phyloP scores from a whole-genome alignment of 164 flowering plant genomes.

The Malania oleifera region DNA sequence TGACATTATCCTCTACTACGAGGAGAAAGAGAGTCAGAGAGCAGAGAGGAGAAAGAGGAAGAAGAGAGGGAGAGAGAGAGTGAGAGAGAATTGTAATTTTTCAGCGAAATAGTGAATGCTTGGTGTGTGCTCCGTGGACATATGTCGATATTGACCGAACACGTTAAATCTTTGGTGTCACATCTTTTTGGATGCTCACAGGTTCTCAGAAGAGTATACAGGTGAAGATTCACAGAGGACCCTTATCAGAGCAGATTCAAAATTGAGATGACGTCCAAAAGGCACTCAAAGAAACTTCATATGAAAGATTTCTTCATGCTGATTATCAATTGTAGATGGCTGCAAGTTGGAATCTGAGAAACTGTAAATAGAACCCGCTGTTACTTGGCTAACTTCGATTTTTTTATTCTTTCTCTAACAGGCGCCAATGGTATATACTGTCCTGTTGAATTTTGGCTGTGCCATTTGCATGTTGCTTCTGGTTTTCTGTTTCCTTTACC shows the following conservation, averaged over 20 bases:
- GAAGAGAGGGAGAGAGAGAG: no score
- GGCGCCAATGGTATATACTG: constrained; percentile 12
- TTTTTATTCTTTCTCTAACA: background rate
- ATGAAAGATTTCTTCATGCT: constrained; percentile 41
- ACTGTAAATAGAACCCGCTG: constrained; percentile 1
- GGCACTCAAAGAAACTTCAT: constrained; percentile 60
- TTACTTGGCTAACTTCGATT: background rate
- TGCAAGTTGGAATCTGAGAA: background rate
- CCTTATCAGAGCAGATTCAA: constrained; percentile 54
- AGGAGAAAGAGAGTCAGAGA: no score
- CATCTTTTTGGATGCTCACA: no score
- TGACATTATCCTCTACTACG: constrained; percentile 54
- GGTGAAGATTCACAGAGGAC: constrained; percentile 87
- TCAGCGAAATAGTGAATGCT: no score
- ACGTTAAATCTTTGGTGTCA: no score
- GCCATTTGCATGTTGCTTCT: background rate
- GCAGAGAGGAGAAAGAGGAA: no score
- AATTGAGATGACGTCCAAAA: constrained; percentile 73
- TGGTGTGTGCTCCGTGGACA: no score
- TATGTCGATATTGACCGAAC: no score
- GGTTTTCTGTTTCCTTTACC: background rate
- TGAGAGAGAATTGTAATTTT: no score
- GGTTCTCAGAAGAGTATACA: constrained; percentile 64
- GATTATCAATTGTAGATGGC: constrained; percentile 31
- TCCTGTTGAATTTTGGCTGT: constrained; percentile 33